Base-by-base conservation (phyloP, 2,329 filamentous ascomycete genomes). In the Diaporthe sp. region DNA sequence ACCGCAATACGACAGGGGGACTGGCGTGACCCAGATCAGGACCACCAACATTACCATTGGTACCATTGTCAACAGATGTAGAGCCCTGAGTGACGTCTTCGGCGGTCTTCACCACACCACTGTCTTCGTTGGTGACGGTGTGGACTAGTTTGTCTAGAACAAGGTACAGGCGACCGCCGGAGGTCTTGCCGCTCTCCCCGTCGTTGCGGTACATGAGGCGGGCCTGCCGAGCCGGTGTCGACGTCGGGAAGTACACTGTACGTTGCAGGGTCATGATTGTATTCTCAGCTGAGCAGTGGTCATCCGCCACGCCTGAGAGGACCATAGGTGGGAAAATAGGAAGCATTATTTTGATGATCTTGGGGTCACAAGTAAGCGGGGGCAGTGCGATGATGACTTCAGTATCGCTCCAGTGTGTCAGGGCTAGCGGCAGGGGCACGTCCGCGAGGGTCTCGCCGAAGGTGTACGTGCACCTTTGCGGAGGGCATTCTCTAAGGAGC, bases 371-470 rank as follows among this genome's bases (percentile, higher is more conserved):
- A 1, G 71, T 73, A 8, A 65, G 71, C 1, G 71, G 57, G 10
- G 71, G 71, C 17, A 73, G 44, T 8, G 68, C 68, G 42, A 71
- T 15, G 51, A 71, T 31, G 37, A 71, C 34, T 31, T 58, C 51
- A 9, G 39, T 71, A 10, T 71, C 68, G 25, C 28, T 46, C 68
- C 68, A 71, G 42, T 71, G 68, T 22, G 68, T 71, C 10, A 71
- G 53, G 7, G 68, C 68, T 5, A 71, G 39, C 5, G 51, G 68
- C 3, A 71, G 31, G 17, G 68, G 51, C 6, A 58, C 39, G 25
- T 71, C 68, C 1, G 51, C 42, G 6, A 71, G 55, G 4, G 51
- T 58, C 68, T 71, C 68, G 19, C 68, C 55, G 17, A 57, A 71
- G 2, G 22, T 34, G 34, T 71, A 71, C 13, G 37, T 58, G 42